Conservation (phyloP, 768 basidiomycete genomes). For the Trametes cingulata region DNA sequence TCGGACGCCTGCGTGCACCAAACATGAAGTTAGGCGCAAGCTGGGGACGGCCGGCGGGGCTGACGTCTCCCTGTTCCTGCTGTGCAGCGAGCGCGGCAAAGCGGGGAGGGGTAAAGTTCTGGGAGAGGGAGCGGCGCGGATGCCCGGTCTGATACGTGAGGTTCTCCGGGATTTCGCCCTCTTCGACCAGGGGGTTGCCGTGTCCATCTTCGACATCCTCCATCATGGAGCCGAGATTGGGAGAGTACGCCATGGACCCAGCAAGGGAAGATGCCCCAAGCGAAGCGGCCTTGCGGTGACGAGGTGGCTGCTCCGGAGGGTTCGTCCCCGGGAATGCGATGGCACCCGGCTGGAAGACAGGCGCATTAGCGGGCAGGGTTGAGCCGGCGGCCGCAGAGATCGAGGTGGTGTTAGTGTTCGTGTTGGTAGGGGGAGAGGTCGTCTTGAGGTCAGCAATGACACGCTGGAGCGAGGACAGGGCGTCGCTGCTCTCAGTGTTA, state of each 20-base stretch:
- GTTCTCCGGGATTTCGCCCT: slow-evolving; percentile 75
- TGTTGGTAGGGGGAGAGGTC: slow-evolving; percentile 63
- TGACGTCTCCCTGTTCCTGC: slow-evolving; percentile 63
- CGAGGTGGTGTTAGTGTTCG: slow-evolving; percentile 39
- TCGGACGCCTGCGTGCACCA: slow-evolving; percentile 55
- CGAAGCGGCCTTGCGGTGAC: slow-evolving; percentile 83
- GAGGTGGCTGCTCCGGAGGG: slow-evolving; percentile 48
- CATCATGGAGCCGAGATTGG: slow-evolving; percentile 80
- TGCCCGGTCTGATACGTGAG: slow-evolving; percentile 52
- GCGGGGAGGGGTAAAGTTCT: slow-evolving; percentile 86
- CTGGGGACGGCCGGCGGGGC: slow-evolving; percentile 82
- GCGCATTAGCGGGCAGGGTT: slow-evolving; percentile 64
- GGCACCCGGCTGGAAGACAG: slow-evolving; percentile 74
- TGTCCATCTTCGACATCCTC: slow-evolving; percentile 74
- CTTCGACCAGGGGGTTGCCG: slow-evolving; percentile 53
- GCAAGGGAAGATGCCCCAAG: slow-evolving; percentile 61
- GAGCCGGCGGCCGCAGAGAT: slow-evolving; percentile 50
- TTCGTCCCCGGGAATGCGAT: slow-evolving; percentile 49
- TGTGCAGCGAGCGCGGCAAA: slow-evolving; percentile 80
- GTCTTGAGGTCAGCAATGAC: slow-evolving; percentile 94
- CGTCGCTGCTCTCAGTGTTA: slow-evolving; percentile 70
- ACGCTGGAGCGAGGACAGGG: slow-evolving; percentile 84
- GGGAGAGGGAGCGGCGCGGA: slow-evolving; percentile 74
- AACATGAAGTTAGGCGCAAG: slow-evolving; percentile 93
- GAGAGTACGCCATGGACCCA: slow-evolving; percentile 71